Conservation (phyloP, 257 asterid species). For the Lantana camara region DNA sequence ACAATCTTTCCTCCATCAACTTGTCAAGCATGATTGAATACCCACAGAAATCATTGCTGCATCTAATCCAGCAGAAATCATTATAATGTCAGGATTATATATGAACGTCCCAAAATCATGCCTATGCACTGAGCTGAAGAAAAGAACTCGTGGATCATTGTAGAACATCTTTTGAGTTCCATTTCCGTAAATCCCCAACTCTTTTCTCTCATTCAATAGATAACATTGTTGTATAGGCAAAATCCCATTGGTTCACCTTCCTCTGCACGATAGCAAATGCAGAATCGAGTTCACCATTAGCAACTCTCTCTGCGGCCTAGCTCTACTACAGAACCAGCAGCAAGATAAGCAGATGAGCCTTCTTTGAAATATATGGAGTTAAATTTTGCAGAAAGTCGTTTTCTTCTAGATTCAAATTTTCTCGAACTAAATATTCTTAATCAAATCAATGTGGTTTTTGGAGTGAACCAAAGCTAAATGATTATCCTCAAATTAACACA, state of each 20-base stretch:
- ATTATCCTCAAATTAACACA: constrained; percentile 66
- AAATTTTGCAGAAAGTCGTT: constrained; percentile 46
- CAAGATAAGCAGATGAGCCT: constrained; percentile 92
- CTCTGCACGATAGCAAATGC: constrained; percentile 95
- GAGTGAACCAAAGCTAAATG: constrained; percentile 78
- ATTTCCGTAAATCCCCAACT: constrained; percentile 93
- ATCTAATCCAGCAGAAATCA: constrained; percentile 96
- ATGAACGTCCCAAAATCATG: constrained; percentile 73
- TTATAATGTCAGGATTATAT: constrained; percentile 76
- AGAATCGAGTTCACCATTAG: constrained; percentile 78
- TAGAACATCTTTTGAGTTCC: constrained; percentile 95
- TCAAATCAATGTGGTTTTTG: constrained; percentile 57
- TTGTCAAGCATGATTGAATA: constrained; percentile 82
- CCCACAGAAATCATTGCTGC: constrained; percentile 62
- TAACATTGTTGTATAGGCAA: constrained; percentile 87
- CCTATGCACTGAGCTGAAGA: constrained; percentile 99
- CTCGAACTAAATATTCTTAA: constrained; percentile 68
- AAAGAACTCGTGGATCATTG: constrained; percentile 84
- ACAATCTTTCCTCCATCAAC: constrained; percentile 92
- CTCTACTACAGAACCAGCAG: constrained; percentile 93
- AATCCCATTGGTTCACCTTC: constrained; percentile 88
- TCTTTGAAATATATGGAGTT: constrained; percentile 87
- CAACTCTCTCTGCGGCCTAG: constrained; percentile 93
- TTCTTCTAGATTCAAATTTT: constrained; percentile 43
- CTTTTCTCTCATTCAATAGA: constrained; percentile 72